Conservation (phyloP, 371 early-diverging fungal genomes). For the Mucor piriformis region DNA sequence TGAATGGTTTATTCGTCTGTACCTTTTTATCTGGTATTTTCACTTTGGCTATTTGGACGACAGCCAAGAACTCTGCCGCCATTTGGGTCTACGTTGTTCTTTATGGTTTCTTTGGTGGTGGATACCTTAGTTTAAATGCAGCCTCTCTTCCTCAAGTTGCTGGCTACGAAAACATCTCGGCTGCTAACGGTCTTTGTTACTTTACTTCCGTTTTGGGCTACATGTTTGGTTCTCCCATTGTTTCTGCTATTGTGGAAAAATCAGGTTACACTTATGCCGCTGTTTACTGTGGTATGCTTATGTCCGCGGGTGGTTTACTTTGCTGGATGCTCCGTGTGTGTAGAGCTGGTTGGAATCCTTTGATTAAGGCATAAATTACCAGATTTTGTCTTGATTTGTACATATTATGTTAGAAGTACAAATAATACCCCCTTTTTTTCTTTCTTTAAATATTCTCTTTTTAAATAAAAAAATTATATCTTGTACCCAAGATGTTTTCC, state of each 20-base stretch:
- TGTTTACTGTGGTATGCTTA: slow-evolving; percentile 30
- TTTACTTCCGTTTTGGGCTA: slow-evolving; percentile 54
- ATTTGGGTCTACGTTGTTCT: slow-evolving; percentile 46
- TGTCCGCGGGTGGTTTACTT: slow-evolving; percentile 32
- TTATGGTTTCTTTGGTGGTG: slow-evolving; percentile 62
- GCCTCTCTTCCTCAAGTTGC: slow-evolving; percentile 55
- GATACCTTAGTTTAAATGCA: slow-evolving; percentile 56
- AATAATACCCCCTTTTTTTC: background rate
- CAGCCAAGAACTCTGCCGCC: slow-evolving; percentile 40
- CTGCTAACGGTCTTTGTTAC: slow-evolving; percentile 55
- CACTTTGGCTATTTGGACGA: slow-evolving; percentile 44
- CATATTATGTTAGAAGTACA: background rate
- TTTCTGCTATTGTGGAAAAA: slow-evolving; percentile 41
- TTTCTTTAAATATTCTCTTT: too few species aligned
- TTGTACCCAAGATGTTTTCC: too few species aligned
- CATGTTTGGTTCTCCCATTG: slow-evolving; percentile 58
- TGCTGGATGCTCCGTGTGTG: slow-evolving; percentile 29
- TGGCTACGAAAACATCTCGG: slow-evolving; percentile 46
- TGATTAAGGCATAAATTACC: slow-evolving; percentile 20
- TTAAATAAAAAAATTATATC: too few species aligned
- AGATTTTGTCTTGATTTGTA: background rate
- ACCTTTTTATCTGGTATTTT: slow-evolving; percentile 48
- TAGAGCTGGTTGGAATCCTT: slow-evolving; percentile 32
- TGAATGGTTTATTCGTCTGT: slow-evolving; percentile 57
- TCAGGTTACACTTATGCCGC: slow-evolving; percentile 32